Base-by-base conservation (phyloP, 352 stramenopile species). In the Globisporangium spinosum region DNA sequence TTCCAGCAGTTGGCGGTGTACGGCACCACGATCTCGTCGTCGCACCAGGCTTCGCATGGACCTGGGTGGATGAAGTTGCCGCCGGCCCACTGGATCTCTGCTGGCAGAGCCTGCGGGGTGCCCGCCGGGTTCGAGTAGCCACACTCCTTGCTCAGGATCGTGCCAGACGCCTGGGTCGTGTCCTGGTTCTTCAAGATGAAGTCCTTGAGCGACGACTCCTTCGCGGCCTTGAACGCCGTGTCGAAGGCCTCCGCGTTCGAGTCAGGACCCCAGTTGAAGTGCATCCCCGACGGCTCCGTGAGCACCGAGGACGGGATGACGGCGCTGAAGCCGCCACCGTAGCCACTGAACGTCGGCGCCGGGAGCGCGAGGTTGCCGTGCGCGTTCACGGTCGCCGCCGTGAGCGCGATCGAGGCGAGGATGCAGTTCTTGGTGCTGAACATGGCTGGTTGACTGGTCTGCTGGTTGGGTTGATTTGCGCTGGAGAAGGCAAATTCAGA, bases 11-110 rank as follows among this genome's bases (percentile, higher is more conserved):
- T 58, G 22, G 53, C 53, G 3, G 53, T 58, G 53, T 58, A 58
- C 8, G 58, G 34, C 20, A 63, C 58, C 9, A 63, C 38, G 58
- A 49, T 63, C 58, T 51, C 58, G 29, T 63, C 58, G 58, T 63
- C 58, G 34, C 58, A 63, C 58, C 58, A 63, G 34, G 58, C 58
- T 27, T 38, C 34, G 34, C 34, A 38, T 38, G 34, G 34, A 38
- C 34, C 34, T 38, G 34, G 34, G 34, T 38, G 58, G 58, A 63
- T 63, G 29, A 63, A 58, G 53, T 35, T 58, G 53, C 23, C 29
- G 25, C 53, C 53, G 20, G 45, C 45, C 58, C 58, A 63, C 58
- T 49, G 17, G 27, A 63, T 27, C 58, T 49, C 6, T 3, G 23
- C 58, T n/a, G 58, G 58, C 22, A 63, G 38, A 4, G 32, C 12